Base-by-base conservation (phyloP, 2,329 filamentous ascomycete species). In the Aspergillus chevalieri region DNA sequence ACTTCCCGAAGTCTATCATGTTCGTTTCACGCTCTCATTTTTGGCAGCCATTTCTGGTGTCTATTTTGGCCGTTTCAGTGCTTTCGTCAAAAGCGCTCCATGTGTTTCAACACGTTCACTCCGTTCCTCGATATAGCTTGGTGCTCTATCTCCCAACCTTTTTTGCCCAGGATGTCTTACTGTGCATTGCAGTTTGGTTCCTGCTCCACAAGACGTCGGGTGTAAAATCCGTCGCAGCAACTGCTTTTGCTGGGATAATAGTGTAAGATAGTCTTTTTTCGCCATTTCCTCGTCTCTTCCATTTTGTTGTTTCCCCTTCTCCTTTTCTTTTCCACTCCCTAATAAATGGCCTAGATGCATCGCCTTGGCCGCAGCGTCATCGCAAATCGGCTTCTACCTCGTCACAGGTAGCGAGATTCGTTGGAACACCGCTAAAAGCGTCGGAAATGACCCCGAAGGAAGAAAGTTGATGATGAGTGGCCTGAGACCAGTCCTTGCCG, bases 321-420 rank as follows among this genome's bases (percentile, higher is more conserved):
- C 21, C 24, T 21, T 3, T n/a, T 15, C 4, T 19, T 39, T 6
- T 15, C 7, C 36, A 12, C 7, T 14, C 19, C 36, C 26, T 30
- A 30, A 30, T 12, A 30, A 4, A 30, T 30, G 26, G 26, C 26
- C 10, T 47, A 67, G 64, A 14, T 44, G 44, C 19, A 41, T 65
- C 21, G 56, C 56, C 14, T 52, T 63, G 6, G 47, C 51, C 41
- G 57, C 61, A 3, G 51, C 60, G 14, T 53, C 64, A 3, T 61
- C 62, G 5, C 63, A 66, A 36, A 53, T 65, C 6, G 62, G 62
- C 1, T 67, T 67, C 33, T 66, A 61, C 45, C 58, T 61, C 38
- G 60, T 67, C 24, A 66, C 64, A 9, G 61, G 64, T 21, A 58
- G 59, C 19, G 64, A 67, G 43, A 54, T 65, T 46, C 63, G 61